A percentile compares a stretch with the other conserved stretches of the same genome.
Conservation (phyloP, 2,329 filamentous ascomycete species). For the Basipetospora chlamydospora region DNA sequence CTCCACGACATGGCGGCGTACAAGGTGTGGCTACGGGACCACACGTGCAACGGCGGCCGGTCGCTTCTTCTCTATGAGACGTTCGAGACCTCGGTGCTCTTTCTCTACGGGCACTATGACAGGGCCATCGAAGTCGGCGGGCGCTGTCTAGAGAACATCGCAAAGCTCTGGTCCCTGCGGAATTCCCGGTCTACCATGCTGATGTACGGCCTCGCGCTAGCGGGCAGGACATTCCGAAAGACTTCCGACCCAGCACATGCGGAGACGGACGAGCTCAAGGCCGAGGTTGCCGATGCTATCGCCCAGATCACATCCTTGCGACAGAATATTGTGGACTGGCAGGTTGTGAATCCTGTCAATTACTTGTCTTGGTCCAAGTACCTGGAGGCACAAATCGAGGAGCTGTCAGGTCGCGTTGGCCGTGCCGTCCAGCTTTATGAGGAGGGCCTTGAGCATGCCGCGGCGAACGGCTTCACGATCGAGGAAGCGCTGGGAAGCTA, state of each 20-base stretch:
- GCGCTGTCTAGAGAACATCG: slow-evolving; percentile 28
- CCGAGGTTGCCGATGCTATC: slow-evolving; percentile 32
- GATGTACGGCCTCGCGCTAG: slow-evolving; percentile 44
- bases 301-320: slow-evolving; percentile 38
- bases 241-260: slow-evolving; percentile 28
- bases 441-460: slow-evolving; percentile 54
- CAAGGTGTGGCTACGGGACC: slow-evolving; percentile 41
- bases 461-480: slow-evolving; percentile 50
- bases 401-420: slow-evolving; percentile 43
- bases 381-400: slow-evolving; percentile 53
- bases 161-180: slow-evolving; percentile 43
- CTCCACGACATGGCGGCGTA: slow-evolving; percentile 45
- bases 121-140: slow-evolving; percentile 42
- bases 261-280: slow-evolving; percentile 8
- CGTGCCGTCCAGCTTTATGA: slow-evolving; percentile 52
- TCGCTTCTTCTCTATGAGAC: slow-evolving; percentile 55
- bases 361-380: slow-evolving; percentile 56
- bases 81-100: slow-evolving; percentile 47
- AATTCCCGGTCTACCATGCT: slow-evolving; percentile 42
- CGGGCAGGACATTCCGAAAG: slow-evolving; percentile 34
- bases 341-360: slow-evolving; percentile 51
- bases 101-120: slow-evolving; percentile 48
- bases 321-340: slow-evolving; percentile 49
- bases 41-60: slow-evolving; percentile 43
- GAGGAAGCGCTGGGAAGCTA: slow-evolving; percentile 64